These are phyloP conservation scores for Microdochium bolleyi DNA, from an alignment of 2,329 filamentous ascomycete species.

Conservation along the genomic window DNA sequence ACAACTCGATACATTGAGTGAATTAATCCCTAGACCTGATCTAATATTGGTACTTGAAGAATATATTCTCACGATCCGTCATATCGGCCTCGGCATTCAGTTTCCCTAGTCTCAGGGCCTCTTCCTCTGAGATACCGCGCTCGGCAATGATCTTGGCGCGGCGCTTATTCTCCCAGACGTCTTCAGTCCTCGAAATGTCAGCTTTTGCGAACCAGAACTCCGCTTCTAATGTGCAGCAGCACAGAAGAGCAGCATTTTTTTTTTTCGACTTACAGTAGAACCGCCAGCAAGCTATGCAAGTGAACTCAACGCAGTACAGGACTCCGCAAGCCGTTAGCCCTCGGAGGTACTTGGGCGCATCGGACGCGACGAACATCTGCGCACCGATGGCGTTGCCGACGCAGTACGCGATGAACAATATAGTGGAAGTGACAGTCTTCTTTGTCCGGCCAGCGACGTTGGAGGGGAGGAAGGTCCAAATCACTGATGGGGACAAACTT, in stretches of 20 bases:
- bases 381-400: conserved; percentile 10
- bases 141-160: conserved; percentile 11
- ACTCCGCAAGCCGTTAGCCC: conserved; percentile 13
- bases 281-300: conserved; percentile 14
- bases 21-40: background rate
- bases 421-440: conserved; percentile 9
- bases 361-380: conserved; percentile 12
- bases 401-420: conserved; percentile 10
- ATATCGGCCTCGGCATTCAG: conserved; percentile 15
- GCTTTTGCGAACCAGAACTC: too few relatives aligned
- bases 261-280: conserved; percentile 16
- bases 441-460: conserved; percentile 13
- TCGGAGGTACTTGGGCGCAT: conserved; percentile 10
- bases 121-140: conserved; percentile 15
- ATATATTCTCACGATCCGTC: conserved; percentile 11
- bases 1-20: background rate
- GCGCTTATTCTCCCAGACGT: conserved; percentile 16
- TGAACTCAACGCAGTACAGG: conserved; percentile 16
- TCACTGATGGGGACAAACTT: conserved; percentile 7
- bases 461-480: conserved; percentile 22
- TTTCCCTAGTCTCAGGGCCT: conserved; percentile 14
- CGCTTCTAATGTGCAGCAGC: too few relatives aligned
- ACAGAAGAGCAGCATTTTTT: background rate
- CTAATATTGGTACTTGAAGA: conserved; percentile 5
- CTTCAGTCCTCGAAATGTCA: conserved; percentile 4